Percentiles rank a stretch among this genome's conserved stretches.
Conservation (phyloP, 345 rosid species). For the Eucalyptus paniculata region DNA sequence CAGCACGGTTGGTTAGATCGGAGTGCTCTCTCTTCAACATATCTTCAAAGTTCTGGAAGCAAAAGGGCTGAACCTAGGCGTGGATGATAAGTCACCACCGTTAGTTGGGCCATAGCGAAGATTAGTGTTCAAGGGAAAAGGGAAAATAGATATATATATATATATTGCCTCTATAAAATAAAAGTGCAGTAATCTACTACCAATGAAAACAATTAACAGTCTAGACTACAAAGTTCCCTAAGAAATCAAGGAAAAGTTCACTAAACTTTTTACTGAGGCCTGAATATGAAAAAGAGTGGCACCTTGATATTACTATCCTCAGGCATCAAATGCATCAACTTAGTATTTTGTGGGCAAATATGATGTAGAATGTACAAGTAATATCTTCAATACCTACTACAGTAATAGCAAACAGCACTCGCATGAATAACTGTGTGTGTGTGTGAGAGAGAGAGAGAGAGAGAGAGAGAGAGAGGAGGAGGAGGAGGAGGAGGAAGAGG, state of each 20-base stretch:
- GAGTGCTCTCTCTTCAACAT: slow-evolving; percentile 55
- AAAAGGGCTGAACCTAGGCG: slow-evolving; percentile 26
- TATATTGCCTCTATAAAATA: not conserved
- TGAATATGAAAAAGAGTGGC: not conserved
- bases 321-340: not conserved
- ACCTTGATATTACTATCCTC: not conserved
- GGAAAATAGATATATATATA: not conserved
- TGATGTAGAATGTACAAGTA: not conserved
- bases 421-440: not conserved
- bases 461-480: not conserved
- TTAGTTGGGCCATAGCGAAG: not conserved
- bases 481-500: not conserved
- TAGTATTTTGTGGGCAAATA: not conserved
- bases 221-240: not conserved
- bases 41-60: slow-evolving; percentile 61
- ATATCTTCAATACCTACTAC: not conserved
- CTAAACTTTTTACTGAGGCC: not conserved
- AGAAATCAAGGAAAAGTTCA: not conserved
- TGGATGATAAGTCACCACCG: not conserved
- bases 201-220: not conserved
- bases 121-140: not conserved
- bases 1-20: slow-evolving; percentile 25
- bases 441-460: not conserved
- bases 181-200: not conserved
- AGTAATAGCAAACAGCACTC: not conserved